phyloP scores from a whole-genome alignment of 2,329 filamentous ascomycete species.

The Exophiala alcalophila region DNA sequence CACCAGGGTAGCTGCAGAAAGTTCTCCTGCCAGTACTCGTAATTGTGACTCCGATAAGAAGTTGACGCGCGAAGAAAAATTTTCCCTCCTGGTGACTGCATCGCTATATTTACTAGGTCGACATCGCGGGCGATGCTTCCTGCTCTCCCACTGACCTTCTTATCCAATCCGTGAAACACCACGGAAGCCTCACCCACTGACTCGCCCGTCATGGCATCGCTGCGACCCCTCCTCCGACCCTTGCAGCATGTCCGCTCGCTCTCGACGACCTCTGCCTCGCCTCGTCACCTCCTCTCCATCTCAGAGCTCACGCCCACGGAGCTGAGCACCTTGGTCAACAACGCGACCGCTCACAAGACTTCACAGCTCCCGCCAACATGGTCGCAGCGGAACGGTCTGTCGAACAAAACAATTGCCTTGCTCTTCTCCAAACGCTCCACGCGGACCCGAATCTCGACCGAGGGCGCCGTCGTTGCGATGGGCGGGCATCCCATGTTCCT shows the following conservation, averaged over 20 bases:
- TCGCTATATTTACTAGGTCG: not conserved
- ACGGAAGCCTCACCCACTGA: conserved; percentile 1
- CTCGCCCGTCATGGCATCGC: conserved; percentile 11
- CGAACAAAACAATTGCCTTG: conserved; percentile 82
- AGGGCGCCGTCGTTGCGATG: conserved; percentile 82
- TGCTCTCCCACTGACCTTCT: not conserved
- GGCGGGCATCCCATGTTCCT: conserved; percentile 96
- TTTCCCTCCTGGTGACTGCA: not conserved
- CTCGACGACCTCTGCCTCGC: conserved; percentile 51
- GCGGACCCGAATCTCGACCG: conserved; percentile 87
- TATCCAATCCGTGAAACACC: no score
- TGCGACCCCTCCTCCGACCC: conserved; percentile 16
- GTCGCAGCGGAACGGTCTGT: conserved; percentile 56
- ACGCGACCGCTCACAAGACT: conserved; percentile 74
- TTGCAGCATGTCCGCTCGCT: conserved; percentile 13
- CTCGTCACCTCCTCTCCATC: conserved; percentile 89
- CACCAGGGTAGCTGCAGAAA: no score
- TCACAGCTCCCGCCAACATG: conserved; percentile 68
- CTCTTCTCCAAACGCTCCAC: conserved; percentile 97
- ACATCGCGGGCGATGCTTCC: conserved; percentile 10
- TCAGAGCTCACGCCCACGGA: conserved; percentile 77
- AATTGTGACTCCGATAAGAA: conserved; percentile 12
- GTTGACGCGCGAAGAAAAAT: not conserved
- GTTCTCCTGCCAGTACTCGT: no score
- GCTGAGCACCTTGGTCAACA: conserved; percentile 75